Base-by-base conservation (phyloP, 2,329 filamentous ascomycete species). In the Verticillium klebahnii region DNA sequence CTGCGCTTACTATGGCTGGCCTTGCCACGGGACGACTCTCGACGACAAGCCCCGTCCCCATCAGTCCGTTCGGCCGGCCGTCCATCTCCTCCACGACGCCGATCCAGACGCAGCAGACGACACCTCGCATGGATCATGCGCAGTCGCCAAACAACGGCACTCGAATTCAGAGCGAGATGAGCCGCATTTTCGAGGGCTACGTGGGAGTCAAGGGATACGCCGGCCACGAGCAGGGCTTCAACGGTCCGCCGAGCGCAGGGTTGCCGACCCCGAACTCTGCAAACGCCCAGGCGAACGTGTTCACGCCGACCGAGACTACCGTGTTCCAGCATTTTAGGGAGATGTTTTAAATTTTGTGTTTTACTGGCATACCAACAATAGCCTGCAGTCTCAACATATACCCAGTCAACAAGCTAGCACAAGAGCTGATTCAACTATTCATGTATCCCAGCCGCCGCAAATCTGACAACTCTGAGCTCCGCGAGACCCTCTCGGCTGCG, bases 1-100 rank as follows among this genome's bases (percentile, higher is more conserved):
- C 82, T 1, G 82, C 82, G 0, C 67, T 84, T n/a, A 79, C 80
- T 0, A 85, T 85, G 82, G 81, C 83, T 57, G 83, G 81, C 1
- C 73, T 85, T 6, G 82, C 83, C 4, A 74, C 75, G 19, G 74
- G 77, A 0, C 74, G 77, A 50, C 65, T 73, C 61, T 70, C 73
- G 52, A 60, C 67, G 7, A 63, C 58, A 19, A 62, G 61, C 31
- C 62, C 61, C 17, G 59, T 58, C 6, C 59, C 66, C 3, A 64
- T 63, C 25, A 64, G 66, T 2, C 61, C 70, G 2, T 77, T 73
- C 59, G 69, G 70, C 6, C 71, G 70, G 29, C 65, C 70, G 15
- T 66, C 70, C 8, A 66, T 73, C 37, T 67, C 71, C 2, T 64
- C 66, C 12, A 61, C 69, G 23, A 34, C 69, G 67, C 40, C 39